phyloP scores from a whole-genome alignment of 768 basidiomycete species.

The Polyporus arcularius region DNA sequence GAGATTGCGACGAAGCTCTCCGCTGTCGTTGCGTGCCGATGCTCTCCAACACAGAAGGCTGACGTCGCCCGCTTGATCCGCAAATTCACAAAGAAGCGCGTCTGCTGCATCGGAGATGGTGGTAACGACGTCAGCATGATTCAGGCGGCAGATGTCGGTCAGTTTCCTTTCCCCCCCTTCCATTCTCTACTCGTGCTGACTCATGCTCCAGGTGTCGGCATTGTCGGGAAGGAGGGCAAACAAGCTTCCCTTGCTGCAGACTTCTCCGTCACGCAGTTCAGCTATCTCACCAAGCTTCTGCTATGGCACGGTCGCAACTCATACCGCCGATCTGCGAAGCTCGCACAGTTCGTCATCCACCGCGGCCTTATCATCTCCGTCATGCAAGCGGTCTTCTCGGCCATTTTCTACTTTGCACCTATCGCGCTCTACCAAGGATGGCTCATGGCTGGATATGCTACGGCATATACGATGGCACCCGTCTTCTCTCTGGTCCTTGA shows the following conservation, averaged over 20 bases:
- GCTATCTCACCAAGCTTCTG: conserved; percentile 90
- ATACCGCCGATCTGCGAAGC: conserved; percentile 95
- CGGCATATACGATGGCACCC: conserved; percentile 96
- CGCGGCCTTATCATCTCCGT: conserved; percentile 95
- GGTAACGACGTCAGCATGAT: conserved; percentile 99
- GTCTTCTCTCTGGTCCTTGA: conserved; percentile 97
- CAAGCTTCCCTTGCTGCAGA: conserved; percentile 99
- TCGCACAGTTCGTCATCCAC: conserved; percentile 98
- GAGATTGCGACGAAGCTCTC: conserved; percentile 95
- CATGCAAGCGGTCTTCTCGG: conserved; percentile 96
- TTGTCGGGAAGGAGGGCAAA: conserved; percentile 98
- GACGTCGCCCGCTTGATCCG: conserved; percentile 95
- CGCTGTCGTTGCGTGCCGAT: conserved; percentile 95
- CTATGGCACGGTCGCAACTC: conserved; percentile 99
- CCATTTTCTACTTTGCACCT: conserved; percentile 92
- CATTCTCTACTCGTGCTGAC: conserved; percentile 1
- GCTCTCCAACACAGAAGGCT: conserved; percentile 98
- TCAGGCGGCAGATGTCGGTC: conserved; percentile 97
- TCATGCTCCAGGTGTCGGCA: conserved; percentile 73
- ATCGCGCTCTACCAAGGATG: conserved; percentile 98
- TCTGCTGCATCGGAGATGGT: conserved; percentile 98
- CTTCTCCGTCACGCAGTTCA: conserved; percentile 98
- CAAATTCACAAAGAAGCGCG: conserved; percentile 86
- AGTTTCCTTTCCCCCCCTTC: conserved; percentile 35
- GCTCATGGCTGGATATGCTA: conserved; percentile 96